Evolutionary conservation across 257 asterid species (phyloP).

Genomic region (Mentha longifolia): DNA sequence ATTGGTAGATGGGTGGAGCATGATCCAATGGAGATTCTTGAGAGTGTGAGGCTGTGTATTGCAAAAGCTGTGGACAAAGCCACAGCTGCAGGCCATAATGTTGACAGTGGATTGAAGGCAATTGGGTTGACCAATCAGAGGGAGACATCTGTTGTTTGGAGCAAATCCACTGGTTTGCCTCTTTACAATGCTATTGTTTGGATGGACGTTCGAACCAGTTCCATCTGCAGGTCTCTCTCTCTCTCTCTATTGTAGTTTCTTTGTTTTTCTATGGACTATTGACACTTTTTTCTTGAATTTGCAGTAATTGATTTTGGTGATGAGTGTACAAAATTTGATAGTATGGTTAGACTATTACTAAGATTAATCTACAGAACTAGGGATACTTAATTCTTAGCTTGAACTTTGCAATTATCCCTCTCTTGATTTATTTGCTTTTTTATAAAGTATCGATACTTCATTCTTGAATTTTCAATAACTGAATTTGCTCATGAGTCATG

Average conservation of each 20-base stretch:
- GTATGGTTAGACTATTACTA: background rate
- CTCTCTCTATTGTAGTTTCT: background rate
- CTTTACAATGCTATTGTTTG: conserved; percentile 95
- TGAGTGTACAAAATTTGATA: background rate
- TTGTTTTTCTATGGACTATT: conserved; percentile 1
- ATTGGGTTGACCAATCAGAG: conserved; percentile 96
- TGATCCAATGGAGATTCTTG: conserved; percentile 92
- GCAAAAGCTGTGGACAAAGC: conserved; percentile 90
- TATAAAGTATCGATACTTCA: background rate
- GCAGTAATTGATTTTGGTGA: background rate
- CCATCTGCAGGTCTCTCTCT: conserved; percentile 74
- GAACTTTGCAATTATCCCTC: no score
- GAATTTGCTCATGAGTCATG: conserved; percentile 7
- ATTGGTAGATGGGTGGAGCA: conserved; percentile 93
- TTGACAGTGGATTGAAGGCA: conserved; percentile 86
- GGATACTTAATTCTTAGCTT: no score
- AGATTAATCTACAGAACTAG: no score
- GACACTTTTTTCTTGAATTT: background rate
- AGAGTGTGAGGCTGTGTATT: conserved; percentile 74
- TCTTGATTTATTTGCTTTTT: background rate
- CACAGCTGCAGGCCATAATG: conserved; percentile 79
- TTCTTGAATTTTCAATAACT: background rate
- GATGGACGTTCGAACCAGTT: conserved; percentile 95
- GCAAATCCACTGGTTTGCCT: conserved; percentile 91
- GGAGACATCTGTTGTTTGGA: conserved; percentile 95